These are phyloP conservation scores for Trichosanthes truncata DNA, from an alignment of 306 rosid genomes.

Conservation along the genomic window DNA sequence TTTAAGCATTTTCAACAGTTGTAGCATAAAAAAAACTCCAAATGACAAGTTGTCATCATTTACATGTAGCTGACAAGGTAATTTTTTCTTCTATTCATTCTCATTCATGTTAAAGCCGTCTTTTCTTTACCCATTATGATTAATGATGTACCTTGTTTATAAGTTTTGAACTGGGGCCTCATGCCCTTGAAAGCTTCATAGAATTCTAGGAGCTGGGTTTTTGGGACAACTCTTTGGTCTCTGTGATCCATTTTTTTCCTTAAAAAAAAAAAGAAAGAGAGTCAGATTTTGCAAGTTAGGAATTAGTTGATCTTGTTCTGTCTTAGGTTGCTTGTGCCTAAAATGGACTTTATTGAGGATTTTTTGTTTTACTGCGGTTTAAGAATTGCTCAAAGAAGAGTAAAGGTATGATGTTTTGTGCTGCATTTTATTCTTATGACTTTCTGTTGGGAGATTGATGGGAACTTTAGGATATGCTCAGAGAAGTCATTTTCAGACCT, in stretches of 20 bases:
- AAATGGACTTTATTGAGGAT: background rate
- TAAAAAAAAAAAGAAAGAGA: background rate
- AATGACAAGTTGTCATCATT: background rate
- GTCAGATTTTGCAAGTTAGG: background rate
- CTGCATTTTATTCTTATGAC: background rate
- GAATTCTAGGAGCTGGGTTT: conserved; percentile 7
- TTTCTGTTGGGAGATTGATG: background rate
- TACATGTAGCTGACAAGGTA: conserved; percentile 5
- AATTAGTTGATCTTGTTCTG: background rate
- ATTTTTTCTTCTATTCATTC: background rate
- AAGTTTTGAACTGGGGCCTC: background rate
- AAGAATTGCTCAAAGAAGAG: background rate
- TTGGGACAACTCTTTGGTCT: background rate
- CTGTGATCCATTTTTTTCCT: background rate
- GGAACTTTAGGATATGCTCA: background rate
- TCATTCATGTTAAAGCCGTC: background rate
- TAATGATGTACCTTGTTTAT: conserved; percentile 3
- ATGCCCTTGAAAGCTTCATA: background rate
- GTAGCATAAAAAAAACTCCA: conserved; percentile 13
- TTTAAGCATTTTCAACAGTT: conserved; percentile 71
- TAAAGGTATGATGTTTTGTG: background rate
- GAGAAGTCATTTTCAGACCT: no score
- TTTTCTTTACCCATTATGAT: conserved; percentile 3
- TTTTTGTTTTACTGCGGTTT: background rate
- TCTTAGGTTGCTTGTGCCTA: background rate